Evolutionary conservation across 2,329 filamentous ascomycete species (phyloP).

Genomic region (Pseudogymnoascus sp.): DNA sequence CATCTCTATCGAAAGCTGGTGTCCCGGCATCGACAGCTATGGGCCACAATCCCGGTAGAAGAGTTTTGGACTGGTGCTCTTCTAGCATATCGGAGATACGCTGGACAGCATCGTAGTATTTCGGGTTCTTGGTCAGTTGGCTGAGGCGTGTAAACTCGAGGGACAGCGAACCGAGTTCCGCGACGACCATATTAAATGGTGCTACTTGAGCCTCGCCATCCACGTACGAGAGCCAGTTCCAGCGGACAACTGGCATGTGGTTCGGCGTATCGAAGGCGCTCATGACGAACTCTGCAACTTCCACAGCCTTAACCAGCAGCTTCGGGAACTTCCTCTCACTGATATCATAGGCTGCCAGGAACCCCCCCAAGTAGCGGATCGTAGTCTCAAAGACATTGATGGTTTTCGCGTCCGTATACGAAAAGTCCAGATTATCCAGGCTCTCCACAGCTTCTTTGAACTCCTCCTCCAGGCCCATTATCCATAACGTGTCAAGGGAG

Average conservation of each 20-base stretch:
- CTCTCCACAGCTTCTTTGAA: slow-evolving; percentile 70
- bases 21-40: slow-evolving; percentile 40
- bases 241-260: slow-evolving; percentile 79
- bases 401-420: slow-evolving; percentile 54
- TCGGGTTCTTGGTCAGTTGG: slow-evolving; percentile 72
- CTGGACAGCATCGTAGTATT: slow-evolving; percentile 85
- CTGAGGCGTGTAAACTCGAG: slow-evolving; percentile 90
- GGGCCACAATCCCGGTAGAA: slow-evolving; percentile 58
- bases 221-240: slow-evolving; percentile 64
- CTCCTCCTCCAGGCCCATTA: slow-evolving; percentile 71
- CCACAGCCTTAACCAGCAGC: slow-evolving; percentile 63
- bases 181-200: slow-evolving; percentile 45
- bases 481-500: slow-evolving; percentile 76
- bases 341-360: slow-evolving; percentile 81
- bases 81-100: slow-evolving; percentile 51
- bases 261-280: slow-evolving; percentile 81
- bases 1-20: slow-evolving; percentile 46
- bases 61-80: slow-evolving; percentile 44
- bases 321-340: slow-evolving; percentile 62
- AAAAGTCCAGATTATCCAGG: slow-evolving; percentile 75
- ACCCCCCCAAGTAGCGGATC: slow-evolving; percentile 83
- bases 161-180: slow-evolving; percentile 59
- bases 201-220: slow-evolving; percentile 59
- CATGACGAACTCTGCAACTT: slow-evolving; percentile 65
- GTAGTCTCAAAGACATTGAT: slow-evolving; percentile 92